These are phyloP conservation scores for Sphaceloma murrayae DNA, from an alignment of 2,329 filamentous ascomycete species.

Conservation along the genomic window DNA sequence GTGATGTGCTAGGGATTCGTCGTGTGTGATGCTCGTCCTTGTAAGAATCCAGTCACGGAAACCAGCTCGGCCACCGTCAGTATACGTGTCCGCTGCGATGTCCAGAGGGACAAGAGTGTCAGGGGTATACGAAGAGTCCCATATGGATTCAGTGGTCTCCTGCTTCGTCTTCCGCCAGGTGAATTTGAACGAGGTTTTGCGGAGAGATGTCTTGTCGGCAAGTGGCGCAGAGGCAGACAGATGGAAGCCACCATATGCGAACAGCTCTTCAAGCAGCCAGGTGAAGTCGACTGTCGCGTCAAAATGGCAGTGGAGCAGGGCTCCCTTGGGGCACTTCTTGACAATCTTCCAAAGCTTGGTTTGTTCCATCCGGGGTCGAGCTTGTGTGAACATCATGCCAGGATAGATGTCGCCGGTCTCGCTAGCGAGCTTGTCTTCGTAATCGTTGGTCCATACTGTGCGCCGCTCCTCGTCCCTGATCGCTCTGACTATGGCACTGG, in stretches of 20 bases:
- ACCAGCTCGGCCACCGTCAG: slow-evolving; percentile 57
- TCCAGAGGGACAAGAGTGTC: slow-evolving; percentile 50
- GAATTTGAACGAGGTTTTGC: slow-evolving; percentile 52
- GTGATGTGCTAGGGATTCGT: slow-evolving; percentile 69
- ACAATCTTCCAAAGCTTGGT: slow-evolving; percentile 82
- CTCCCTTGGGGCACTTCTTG: slow-evolving; percentile 78
- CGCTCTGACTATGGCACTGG: slow-evolving; percentile 67
- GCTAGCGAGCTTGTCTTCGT: slow-evolving; percentile 60
- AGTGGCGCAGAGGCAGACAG: slow-evolving; percentile 53
- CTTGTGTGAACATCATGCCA: slow-evolving; percentile 87
- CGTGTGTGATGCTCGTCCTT: slow-evolving; percentile 60
- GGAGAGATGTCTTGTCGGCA: slow-evolving; percentile 42
- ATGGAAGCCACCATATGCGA: slow-evolving; percentile 65
- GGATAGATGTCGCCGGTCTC: slow-evolving; percentile 59
- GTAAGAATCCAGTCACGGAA: slow-evolving; percentile 71
- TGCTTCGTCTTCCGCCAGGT: slow-evolving; percentile 41
- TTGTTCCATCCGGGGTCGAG: slow-evolving; percentile 74
- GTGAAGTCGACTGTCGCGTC: slow-evolving; percentile 87
- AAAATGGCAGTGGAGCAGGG: slow-evolving; percentile 75
- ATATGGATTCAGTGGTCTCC: slow-evolving; percentile 46
- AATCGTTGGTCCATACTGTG: slow-evolving; percentile 64
- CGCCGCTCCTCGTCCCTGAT: slow-evolving; percentile 70
- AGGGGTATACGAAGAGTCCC: slow-evolving; percentile 54
- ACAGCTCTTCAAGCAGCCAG: slow-evolving; percentile 62
- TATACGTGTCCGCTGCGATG: slow-evolving; percentile 62